A percentile compares a stretch with the other conserved stretches of the same genome.
These are phyloP conservation scores for Thelephora terrestris DNA, from an alignment of 1,284 basidiomycete genomes.

Conservation along the genomic window DNA sequence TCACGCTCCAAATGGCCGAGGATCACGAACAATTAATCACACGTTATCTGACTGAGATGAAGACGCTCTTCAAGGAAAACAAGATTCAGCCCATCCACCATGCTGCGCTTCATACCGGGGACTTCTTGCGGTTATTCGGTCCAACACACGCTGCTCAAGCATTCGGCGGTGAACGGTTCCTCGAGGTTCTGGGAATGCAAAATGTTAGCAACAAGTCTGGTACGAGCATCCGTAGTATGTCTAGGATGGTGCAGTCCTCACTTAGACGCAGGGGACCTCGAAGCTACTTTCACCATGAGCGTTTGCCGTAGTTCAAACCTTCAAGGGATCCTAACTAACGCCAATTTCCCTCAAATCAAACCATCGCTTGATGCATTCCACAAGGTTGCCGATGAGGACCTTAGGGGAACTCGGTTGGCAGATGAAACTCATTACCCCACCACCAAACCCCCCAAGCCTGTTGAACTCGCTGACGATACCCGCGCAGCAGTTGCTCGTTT, in stretches of 20 bases:
- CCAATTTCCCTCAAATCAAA: background rate
- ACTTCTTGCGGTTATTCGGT: slow-evolving; percentile 22
- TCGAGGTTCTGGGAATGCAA: slow-evolving; percentile 23
- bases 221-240: too few relatives aligned
- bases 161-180: slow-evolving; percentile 25
- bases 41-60: slow-evolving; percentile 19
- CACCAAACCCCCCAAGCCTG: background rate
- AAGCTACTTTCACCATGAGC: slow-evolving; percentile 9
- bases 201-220: slow-evolving; percentile 18
- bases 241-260: too few relatives aligned
- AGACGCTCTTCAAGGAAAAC: slow-evolving; percentile 20
- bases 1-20: slow-evolving; percentile 14
- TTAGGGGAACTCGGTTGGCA: slow-evolving; percentile 6
- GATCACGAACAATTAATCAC: slow-evolving; percentile 18
- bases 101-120: slow-evolving; percentile 22
- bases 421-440: background rate
- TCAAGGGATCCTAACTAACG: slow-evolving; percentile 2
- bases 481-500: too few relatives aligned
- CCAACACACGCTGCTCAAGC: slow-evolving; percentile 26
- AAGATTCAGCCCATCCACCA: slow-evolving; percentile 24
- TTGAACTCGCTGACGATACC: too few relatives aligned
- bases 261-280: slow-evolving; percentile 8
- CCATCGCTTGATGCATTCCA: slow-evolving; percentile 6
- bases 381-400: slow-evolving; percentile 1
- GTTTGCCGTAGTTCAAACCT: slow-evolving; percentile 9